Percentiles rank a stretch among this genome's conserved stretches.
Evolutionary conservation across 1,284 basidiomycete species (phyloP).

Genomic region (Heliocybe sulcata): DNA sequence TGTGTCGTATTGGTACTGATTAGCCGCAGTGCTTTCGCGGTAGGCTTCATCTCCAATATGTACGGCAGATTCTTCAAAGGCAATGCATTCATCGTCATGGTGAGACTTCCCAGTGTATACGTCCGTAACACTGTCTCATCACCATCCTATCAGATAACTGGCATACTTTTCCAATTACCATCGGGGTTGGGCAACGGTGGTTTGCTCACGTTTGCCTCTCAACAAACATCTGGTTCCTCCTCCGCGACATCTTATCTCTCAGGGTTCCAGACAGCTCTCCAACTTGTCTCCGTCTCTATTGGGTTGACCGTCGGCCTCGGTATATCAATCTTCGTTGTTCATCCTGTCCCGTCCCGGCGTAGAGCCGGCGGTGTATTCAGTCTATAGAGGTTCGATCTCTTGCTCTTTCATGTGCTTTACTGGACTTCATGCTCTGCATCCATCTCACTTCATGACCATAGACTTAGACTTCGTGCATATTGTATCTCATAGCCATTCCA

Average conservation of each 20-base stretch:
- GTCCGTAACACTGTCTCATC: conserved; percentile 1
- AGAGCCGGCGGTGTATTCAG: conserved; percentile 55
- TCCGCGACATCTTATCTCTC: conserved; percentile 50
- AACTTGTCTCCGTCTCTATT: conserved; percentile 56
- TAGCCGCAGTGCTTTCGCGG: conserved; percentile 61
- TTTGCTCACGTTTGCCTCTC: conserved; percentile 68
- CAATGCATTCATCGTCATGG: conserved; percentile 76
- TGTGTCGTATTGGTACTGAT: conserved; percentile 3
- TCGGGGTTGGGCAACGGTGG: conserved; percentile 83
- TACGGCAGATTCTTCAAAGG: conserved; percentile 79
- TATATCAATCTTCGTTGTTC: conserved; percentile 48
- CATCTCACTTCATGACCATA: neutral
- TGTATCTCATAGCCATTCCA: neutral
- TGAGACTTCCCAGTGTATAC: conserved; percentile 19
- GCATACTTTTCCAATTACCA: conserved; percentile 84
- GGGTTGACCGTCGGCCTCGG: conserved; percentile 71
- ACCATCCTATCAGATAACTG: conserved; percentile 46
- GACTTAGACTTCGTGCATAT: neutral
- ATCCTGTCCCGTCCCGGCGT: conserved; percentile 50
- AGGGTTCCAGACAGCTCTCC: conserved; percentile 62
- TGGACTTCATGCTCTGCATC: neutral
- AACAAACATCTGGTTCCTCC: conserved; percentile 38
- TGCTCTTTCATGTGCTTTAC: neutral
- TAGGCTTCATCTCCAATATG: conserved; percentile 78
- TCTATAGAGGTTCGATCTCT: conserved; percentile 22